Evolutionary conservation across 2,329 filamentous ascomycete species (phyloP), one percentile per base, ranked within the genome.

Genomic region (Xylariaceae sp.): DNA sequence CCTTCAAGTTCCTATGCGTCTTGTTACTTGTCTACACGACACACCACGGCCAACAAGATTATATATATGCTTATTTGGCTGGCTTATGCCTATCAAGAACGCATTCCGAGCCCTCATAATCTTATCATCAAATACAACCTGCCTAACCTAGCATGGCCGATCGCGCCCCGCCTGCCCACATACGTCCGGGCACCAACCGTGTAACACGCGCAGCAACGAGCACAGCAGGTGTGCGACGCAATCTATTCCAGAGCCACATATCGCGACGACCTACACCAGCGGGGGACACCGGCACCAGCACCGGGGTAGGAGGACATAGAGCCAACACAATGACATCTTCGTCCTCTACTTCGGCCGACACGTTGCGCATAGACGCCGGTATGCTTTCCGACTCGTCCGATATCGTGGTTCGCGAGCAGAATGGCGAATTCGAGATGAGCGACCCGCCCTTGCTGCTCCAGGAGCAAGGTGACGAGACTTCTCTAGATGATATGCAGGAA

Each of bases 351-450:
- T 65, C 69, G 9, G 62, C 61, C 34, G 71, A 75, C 46, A 70
- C 67, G 27, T 50, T 74, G 39, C 66, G 69, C 34, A 59, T 74
- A n/a, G 70, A 73, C 17, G n/a, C 62, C 36, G 68, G 71, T 33
- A 61, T 65, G 12, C 55, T 65, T n/a, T 64, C 60, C 33, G 61
- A 71, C 17, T 55, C 60, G 2, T 60, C 59, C 1, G 77, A 81
- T 49, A 81, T 83, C 41, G 73, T 83, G 7, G 71, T 81, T 31
- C 68, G 79, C 47, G 73, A 82, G 52, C 65, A 73, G 58, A 73
- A 81, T 51, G 79, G 78, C 34, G 77, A 82, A 48, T 70, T 80
- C 40, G 71, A 79, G 55, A 61, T 82, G n/a, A 67, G 66, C 12
- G 75, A 78, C 43, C 73, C 73, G 31, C 74, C 71, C 1, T 69